phyloP scores from a whole-genome alignment of 768 basidiomycete genomes.

The Leccinum truebloodii region DNA sequence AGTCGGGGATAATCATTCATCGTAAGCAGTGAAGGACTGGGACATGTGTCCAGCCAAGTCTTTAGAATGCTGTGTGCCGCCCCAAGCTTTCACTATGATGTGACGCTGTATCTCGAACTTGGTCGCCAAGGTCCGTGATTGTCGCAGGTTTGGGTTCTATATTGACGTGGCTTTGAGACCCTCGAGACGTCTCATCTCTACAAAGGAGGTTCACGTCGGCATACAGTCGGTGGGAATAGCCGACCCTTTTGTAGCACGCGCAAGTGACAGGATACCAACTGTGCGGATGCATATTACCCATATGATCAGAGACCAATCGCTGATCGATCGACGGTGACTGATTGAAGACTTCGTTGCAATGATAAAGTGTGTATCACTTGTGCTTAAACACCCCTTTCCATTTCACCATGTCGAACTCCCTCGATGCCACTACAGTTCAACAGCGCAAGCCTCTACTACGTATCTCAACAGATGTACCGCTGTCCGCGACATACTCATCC shows the following conservation, averaged over 20 bases:
- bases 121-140: not conserved
- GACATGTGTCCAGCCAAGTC: not conserved
- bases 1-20: not conserved
- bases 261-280: conserved; percentile 10
- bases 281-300: not conserved
- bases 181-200: not conserved
- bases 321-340: not conserved
- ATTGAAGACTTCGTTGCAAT: conserved; percentile 2
- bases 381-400: not conserved
- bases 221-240: not conserved
- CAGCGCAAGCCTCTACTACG: conserved; percentile 22
- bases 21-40: not conserved
- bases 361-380: conserved; percentile 12
- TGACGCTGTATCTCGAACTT: not conserved
- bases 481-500: conserved; percentile 37
- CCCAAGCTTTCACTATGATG: not conserved
- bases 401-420: conserved; percentile 13
- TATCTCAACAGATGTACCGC: conserved; percentile 38
- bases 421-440: not conserved
- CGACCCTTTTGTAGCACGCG: not conserved
- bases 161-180: conserved; percentile 1
- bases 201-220: not conserved
- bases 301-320: not conserved
- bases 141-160: not conserved
- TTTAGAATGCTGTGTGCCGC: not conserved